Percentiles rank a stretch among this genome's conserved stretches.
Conservation (phyloP, 768 basidiomycete species). For the Paxillus involutus region DNA sequence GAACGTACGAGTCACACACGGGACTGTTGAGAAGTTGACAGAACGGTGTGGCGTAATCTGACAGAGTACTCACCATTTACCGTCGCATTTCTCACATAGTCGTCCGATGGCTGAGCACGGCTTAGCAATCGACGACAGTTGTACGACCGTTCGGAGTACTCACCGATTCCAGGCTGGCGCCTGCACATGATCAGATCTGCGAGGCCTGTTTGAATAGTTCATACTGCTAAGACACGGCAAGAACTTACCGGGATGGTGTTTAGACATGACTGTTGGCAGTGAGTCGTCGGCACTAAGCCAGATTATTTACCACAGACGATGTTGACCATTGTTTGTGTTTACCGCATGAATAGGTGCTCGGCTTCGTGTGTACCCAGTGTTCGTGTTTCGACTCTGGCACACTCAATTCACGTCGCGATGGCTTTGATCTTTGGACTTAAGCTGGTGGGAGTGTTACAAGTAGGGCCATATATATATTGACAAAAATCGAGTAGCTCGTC, state of each 20-base stretch:
- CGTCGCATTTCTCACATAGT: conserved; percentile 98
- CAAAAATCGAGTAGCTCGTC: too few species aligned
- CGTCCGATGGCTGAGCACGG: conserved; percentile 81
- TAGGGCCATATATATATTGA: too few species aligned
- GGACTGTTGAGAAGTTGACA: conserved; percentile 54
- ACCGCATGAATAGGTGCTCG: too few species aligned
- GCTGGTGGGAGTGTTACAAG: too few species aligned
- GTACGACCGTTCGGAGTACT: conserved; percentile 21
- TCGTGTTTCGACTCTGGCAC: too few species aligned
- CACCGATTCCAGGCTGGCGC: conserved; percentile 95
- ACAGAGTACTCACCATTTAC: conserved; percentile 80
- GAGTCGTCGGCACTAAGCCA: neutral
- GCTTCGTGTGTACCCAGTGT: too few species aligned
- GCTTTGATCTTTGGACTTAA: too few species aligned
- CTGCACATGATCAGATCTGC: conserved; percentile 98
- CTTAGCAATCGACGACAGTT: conserved; percentile 7
- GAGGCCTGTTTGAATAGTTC: neutral
- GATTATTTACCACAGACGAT: too few species aligned
- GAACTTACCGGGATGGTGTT: conserved; percentile 79
- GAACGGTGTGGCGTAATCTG: neutral
- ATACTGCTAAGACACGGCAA: neutral
- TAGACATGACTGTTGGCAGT: conserved; percentile 58
- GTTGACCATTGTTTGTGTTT: too few species aligned
- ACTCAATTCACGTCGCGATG: too few species aligned
- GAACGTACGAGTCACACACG: conserved; percentile 98